Conservation (phyloP, 805 yeast species). For the Wickerhamiella sergipiensis region DNA sequence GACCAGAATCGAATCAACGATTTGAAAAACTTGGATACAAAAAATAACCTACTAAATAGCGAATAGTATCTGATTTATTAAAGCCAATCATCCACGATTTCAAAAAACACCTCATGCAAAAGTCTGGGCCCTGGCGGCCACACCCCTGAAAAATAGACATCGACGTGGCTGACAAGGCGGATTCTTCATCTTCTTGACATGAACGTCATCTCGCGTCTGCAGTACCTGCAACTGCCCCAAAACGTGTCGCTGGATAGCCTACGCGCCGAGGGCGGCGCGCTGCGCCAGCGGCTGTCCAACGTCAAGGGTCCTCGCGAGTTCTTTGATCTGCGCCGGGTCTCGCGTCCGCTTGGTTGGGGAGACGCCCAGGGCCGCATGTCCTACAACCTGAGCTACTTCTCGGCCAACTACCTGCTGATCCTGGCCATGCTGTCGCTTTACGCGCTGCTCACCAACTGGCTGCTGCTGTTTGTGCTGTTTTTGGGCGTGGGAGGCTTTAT, state of each 20-base stretch:
- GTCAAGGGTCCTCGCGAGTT: conserved; percentile 87
- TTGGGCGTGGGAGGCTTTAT: conserved; percentile 61
- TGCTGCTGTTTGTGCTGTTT: conserved; percentile 68
- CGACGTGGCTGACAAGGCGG: conserved; percentile 1
- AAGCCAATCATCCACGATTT: too few species aligned
- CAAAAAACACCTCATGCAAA: too few species aligned
- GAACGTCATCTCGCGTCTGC: conserved; percentile 10
- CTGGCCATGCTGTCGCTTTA: conserved; percentile 63
- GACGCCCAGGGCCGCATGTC: conserved; percentile 82
- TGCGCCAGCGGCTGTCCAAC: conserved; percentile 55
- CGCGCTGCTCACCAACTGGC: conserved; percentile 73
- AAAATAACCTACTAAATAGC: too few species aligned
- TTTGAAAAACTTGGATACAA: too few species aligned
- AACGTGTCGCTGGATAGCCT: conserved; percentile 8
- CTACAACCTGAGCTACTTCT: conserved; percentile 75
- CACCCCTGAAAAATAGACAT: neutral
- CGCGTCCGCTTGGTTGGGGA: conserved; percentile 79
- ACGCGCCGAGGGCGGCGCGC: conserved; percentile 10
- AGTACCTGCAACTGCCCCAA: conserved; percentile 8
- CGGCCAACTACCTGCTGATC: conserved; percentile 71
- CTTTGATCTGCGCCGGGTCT: conserved; percentile 76
- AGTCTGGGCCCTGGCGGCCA: neutral
- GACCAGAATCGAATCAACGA: neutral
- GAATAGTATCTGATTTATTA: too few species aligned
- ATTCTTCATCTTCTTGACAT: neutral